Conservation (phyloP, 2,329 filamentous ascomycete genomes). For the Dissoconium aciculare region DNA sequence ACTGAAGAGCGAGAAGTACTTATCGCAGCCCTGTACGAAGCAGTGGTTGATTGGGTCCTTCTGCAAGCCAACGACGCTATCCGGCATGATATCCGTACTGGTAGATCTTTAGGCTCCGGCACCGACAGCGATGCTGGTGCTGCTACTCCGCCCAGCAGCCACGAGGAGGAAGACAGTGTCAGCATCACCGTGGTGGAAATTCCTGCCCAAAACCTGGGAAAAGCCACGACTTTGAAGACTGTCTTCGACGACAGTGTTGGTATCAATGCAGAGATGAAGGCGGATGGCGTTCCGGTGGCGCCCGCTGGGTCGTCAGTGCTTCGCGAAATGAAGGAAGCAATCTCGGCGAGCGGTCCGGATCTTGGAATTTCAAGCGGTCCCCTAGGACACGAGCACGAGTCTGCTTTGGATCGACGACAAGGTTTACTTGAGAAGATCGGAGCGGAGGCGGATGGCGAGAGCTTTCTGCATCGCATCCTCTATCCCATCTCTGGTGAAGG, state of each 20-base stretch:
- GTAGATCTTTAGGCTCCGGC: slow-evolving; percentile 51
- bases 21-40: slow-evolving; percentile 79
- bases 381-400: slow-evolving; percentile 56
- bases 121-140: slow-evolving; percentile 45
- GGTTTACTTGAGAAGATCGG: slow-evolving; percentile 74
- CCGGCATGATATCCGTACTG: slow-evolving; percentile 53
- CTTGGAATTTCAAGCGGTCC: slow-evolving; percentile 58
- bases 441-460: slow-evolving; percentile 64
- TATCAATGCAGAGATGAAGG: slow-evolving; percentile 95
- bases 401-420: slow-evolving; percentile 67
- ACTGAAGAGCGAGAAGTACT: slow-evolving; percentile 73
- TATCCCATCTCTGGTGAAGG: slow-evolving; percentile 65
- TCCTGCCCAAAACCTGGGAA: slow-evolving; percentile 63
- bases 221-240: slow-evolving; percentile 74
- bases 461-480: slow-evolving; percentile 67
- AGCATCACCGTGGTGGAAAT: slow-evolving; percentile 80
- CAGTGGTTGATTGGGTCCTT: slow-evolving; percentile 89
- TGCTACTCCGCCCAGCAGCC: slow-evolving; percentile 48
- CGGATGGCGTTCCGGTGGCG: slow-evolving; percentile 70
- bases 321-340: slow-evolving; percentile 72
- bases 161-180: slow-evolving; percentile 64
- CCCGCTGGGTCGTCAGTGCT: slow-evolving; percentile 66
- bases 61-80: slow-evolving; percentile 78
- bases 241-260: slow-evolving; percentile 86
- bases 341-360: slow-evolving; percentile 62